These are phyloP conservation scores for Dactylellina cionopaga DNA, from an alignment of 2,329 filamentous ascomycete genomes.

Conservation along the genomic window DNA sequence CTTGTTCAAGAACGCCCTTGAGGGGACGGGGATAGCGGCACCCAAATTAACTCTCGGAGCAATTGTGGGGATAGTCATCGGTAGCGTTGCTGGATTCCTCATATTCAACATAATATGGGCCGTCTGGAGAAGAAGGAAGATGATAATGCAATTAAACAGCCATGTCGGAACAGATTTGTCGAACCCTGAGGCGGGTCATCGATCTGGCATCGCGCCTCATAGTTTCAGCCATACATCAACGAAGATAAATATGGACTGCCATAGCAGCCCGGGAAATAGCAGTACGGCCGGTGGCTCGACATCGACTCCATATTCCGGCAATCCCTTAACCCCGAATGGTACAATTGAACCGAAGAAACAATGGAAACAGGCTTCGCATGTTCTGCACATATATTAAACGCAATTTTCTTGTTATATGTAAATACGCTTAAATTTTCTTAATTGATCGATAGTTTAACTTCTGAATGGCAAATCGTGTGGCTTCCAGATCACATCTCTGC, in stretches of 20 bases:
- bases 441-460: slow-evolving; percentile 13
- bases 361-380: slow-evolving; percentile 12
- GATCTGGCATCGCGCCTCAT: slow-evolving; percentile 9
- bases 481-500: slow-evolving; percentile 22
- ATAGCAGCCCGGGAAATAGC: not conserved
- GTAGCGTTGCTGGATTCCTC: slow-evolving; percentile 33
- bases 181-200: slow-evolving; percentile 27
- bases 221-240: slow-evolving; percentile 9
- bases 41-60: slow-evolving; percentile 37
- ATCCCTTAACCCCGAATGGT: slow-evolving; percentile 31
- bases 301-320: slow-evolving; percentile 39
- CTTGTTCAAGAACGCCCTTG: slow-evolving; percentile 19
- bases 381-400: slow-evolving; percentile 29
- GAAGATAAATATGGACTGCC: not conserved
- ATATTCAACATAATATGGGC: slow-evolving; percentile 39
- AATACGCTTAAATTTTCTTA: slow-evolving; percentile 12
- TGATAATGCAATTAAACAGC: slow-evolving; percentile 45
- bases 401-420: slow-evolving; percentile 2
- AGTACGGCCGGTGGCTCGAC: slow-evolving; percentile 4
- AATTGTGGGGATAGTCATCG: slow-evolving; percentile 36
- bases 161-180: slow-evolving; percentile 45
- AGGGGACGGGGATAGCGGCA: slow-evolving; percentile 26
- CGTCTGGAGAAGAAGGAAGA: slow-evolving; percentile 30
- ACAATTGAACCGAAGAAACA: slow-evolving; percentile 11
- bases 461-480: slow-evolving; percentile 20